These are phyloP conservation scores for Butyriboletus loyo DNA, from an alignment of 768 basidiomycete genomes.

Conservation along the genomic window DNA sequence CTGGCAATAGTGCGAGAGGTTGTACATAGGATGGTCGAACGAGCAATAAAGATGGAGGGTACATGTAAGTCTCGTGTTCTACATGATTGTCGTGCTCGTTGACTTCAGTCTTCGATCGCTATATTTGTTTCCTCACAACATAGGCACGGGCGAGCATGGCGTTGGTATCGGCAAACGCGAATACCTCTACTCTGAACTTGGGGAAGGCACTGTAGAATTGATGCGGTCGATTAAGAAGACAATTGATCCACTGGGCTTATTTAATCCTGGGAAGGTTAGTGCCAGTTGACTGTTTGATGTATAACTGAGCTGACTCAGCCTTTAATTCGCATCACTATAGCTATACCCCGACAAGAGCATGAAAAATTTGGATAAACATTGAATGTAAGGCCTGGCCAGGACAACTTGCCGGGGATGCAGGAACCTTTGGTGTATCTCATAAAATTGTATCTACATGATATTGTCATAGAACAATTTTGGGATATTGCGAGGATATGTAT, in stretches of 20 bases:
- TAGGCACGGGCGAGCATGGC: constrained; percentile 82
- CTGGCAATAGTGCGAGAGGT: constrained; percentile 38
- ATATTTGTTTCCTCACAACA: not conserved
- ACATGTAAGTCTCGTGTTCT: constrained; percentile 48
- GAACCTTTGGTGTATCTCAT: not conserved
- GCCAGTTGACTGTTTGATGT: not conserved
- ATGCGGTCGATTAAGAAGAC: constrained; percentile 81
- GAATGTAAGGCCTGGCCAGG: not conserved
- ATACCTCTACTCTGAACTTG: constrained; percentile 80
- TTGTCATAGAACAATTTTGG: not conserved
- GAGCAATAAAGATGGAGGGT: constrained; percentile 69
- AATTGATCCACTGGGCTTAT: constrained; percentile 70
- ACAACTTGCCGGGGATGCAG: no score
- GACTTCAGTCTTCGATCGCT: not conserved
- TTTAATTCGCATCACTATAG: not conserved
- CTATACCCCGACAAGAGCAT: constrained; percentile 26
- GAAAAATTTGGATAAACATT: constrained; percentile 8
- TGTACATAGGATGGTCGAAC: constrained; percentile 60
- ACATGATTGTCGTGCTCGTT: not conserved
- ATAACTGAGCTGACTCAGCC: not conserved
- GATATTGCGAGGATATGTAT: not conserved
- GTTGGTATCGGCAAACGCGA: constrained; percentile 83
- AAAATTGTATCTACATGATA: not conserved
- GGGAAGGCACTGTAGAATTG: constrained; percentile 73
- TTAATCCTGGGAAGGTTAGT: constrained; percentile 84